Evolutionary conservation across 108 stramenopile species (phyloP).

Genomic region (Mayamaea pseudoterrestris): DNA sequence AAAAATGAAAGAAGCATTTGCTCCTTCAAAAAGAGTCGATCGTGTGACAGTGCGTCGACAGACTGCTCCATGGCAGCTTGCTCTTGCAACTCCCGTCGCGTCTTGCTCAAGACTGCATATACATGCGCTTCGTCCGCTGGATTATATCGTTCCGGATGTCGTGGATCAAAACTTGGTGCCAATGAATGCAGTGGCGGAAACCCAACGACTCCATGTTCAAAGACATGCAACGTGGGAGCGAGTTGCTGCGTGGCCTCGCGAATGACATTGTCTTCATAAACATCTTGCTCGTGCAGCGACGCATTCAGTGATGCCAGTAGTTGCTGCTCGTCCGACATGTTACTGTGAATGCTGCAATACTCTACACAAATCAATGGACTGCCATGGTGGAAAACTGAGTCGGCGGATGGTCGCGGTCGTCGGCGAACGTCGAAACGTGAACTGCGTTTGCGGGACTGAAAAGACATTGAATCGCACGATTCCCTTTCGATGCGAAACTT

Average conservation of each 20-base stretch:
- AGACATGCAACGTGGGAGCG: conserved; percentile 34
- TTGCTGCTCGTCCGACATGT: conserved; percentile 28
- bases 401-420: too few species aligned
- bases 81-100: conserved; percentile 16
- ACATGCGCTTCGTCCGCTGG: conserved; percentile 41
- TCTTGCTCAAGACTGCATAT: conserved; percentile 27
- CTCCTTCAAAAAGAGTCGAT: conserved; percentile 30
- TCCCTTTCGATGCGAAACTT: too few species aligned
- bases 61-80: too few species aligned
- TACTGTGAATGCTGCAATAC: too few species aligned
- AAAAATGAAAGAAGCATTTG: conserved; percentile 43
- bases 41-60: too few species aligned
- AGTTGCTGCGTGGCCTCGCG: conserved; percentile 30
- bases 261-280: conserved; percentile 54
- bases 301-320: conserved; percentile 48
- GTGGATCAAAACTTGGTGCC: conserved; percentile 8
- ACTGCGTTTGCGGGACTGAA: too few species aligned
- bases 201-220: conserved; percentile 1
- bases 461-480: too few species aligned
- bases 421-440: too few species aligned
- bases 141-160: neutral
- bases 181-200: conserved; percentile 23
- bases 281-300: conserved; percentile 20
- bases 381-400: too few species aligned
- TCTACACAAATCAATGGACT: too few species aligned